These are phyloP conservation scores for Yamadazyma pseudoaaseri DNA, from an alignment of 1,139 yeast species.

Conservation along the genomic window DNA sequence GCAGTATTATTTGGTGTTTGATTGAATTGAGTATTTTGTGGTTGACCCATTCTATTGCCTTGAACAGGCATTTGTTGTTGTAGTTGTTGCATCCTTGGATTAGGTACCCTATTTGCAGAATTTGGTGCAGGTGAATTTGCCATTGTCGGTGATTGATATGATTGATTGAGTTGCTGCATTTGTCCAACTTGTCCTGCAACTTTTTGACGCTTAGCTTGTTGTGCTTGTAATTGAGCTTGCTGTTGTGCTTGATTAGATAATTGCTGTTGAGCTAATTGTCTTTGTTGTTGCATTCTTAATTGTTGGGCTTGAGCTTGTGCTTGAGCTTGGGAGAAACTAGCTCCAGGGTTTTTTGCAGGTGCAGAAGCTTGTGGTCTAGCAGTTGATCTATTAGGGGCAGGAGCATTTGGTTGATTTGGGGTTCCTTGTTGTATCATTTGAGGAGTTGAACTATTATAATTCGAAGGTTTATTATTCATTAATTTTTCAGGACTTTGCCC, in stretches of 20 bases:
- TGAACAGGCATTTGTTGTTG: conserved; percentile 24
- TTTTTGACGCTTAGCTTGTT: conserved; percentile 3
- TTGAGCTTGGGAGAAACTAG: neutral
- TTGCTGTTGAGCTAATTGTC: conserved; percentile 17
- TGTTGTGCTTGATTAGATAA: conserved; percentile 15
- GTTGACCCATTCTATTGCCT: conserved; percentile 12
- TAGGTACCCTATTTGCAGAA: conserved; percentile 13
- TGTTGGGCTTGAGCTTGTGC: conserved; percentile 19
- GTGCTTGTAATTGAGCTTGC: conserved; percentile 13
- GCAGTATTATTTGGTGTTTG: conserved; percentile 2
- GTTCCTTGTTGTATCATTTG: conserved; percentile 5
- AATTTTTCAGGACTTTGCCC: conserved; percentile 18
- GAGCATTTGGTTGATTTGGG: conserved; percentile 1
- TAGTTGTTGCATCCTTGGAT: conserved; percentile 17
- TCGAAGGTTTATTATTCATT: conserved; percentile 5
- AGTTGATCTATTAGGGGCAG: neutral
- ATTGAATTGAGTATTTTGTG: conserved; percentile 17
- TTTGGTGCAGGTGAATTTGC: conserved; percentile 11
- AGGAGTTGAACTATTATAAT: conserved; percentile 7
- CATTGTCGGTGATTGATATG: conserved; percentile 12
- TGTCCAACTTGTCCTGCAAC: conserved; percentile 16
- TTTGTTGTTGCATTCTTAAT: conserved; percentile 18
- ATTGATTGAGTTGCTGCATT: conserved; percentile 9
- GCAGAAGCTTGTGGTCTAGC: neutral
- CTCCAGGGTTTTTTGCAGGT: neutral